Evolutionary conservation across 2,329 filamentous ascomycete species (phyloP).

Genomic region (Fusarium pilosicola): DNA sequence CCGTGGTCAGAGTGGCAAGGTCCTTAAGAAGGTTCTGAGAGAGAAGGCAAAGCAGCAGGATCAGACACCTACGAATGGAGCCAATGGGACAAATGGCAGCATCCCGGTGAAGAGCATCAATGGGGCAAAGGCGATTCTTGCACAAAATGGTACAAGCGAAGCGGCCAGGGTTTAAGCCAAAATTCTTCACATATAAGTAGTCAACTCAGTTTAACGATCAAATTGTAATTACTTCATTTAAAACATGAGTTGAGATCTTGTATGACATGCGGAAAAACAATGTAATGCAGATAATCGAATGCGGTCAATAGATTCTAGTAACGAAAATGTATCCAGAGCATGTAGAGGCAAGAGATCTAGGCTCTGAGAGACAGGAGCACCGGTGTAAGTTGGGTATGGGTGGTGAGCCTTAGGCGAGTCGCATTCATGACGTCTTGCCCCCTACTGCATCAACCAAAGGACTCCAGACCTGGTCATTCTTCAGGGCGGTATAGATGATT

Average conservation of each 20-base stretch:
- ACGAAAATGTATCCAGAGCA: not conserved
- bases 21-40: not conserved
- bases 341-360: fast-evolving
- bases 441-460: not conserved
- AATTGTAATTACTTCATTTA: not conserved
- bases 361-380: no score
- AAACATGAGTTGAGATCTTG: fast-evolving
- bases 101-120: not conserved
- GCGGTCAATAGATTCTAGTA: fast-evolving
- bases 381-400: no score
- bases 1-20: not conserved
- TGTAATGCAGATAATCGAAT: fast-evolving
- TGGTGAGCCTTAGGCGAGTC: fast-evolving
- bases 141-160: not conserved
- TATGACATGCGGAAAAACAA: not conserved
- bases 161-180: not conserved
- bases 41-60: not conserved
- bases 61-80: fast-evolving
- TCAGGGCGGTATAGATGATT: not conserved
- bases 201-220: fast-evolving
- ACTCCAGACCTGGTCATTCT: not conserved
- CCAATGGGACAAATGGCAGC: not conserved
- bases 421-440: fast-evolving
- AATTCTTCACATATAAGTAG: fast-evolving
- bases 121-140: not conserved